Conservation (phyloP, 192 early-diverging fungal species). For the Coemansia sp. region DNA sequence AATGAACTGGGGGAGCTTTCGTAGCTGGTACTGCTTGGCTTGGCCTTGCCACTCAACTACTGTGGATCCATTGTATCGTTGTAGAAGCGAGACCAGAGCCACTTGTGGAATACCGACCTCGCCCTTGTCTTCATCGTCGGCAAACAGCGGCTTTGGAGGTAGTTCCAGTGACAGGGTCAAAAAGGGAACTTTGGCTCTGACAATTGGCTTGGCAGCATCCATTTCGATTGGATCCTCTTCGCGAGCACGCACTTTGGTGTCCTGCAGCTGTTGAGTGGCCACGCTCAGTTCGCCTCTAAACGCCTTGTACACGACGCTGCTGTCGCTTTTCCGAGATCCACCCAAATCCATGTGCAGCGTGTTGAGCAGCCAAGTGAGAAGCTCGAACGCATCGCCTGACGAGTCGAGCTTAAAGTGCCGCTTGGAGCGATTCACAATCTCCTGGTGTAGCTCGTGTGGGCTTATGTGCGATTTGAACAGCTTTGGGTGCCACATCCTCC, state of each 20-base stretch:
- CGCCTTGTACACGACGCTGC: constrained; percentile 78
- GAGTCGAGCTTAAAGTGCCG: constrained; percentile 77
- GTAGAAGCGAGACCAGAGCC: constrained; percentile 75
- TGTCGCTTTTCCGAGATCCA: constrained; percentile 72
- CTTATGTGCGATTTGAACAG: constrained; percentile 95
- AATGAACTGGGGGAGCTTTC: constrained; percentile 78
- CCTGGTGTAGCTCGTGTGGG: constrained; percentile 95
- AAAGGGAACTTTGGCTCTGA: constrained; percentile 63
- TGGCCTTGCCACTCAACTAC: constrained; percentile 55
- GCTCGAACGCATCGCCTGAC: constrained; percentile 85
- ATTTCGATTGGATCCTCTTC: constrained; percentile 26
- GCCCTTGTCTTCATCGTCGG: constrained; percentile 80
- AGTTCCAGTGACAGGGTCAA: constrained; percentile 87
- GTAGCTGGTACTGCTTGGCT: constrained; percentile 74
- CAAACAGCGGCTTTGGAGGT: constrained; percentile 89
- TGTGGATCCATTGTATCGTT: constrained; percentile 83
- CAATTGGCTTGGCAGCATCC: constrained; percentile 28
- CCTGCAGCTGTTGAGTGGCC: constrained; percentile 66
- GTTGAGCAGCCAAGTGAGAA: constrained; percentile 93
- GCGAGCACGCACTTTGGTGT: constrained; percentile 24
- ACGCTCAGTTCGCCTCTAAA: constrained; percentile 88
- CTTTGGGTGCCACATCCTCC: constrained; percentile 91
- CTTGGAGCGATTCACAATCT: constrained; percentile 81
- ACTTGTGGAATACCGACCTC: constrained; percentile 89
- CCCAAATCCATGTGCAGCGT: constrained; percentile 84